phyloP scores from a whole-genome alignment of 805 yeast species.

The Ogataea glucozyma region DNA sequence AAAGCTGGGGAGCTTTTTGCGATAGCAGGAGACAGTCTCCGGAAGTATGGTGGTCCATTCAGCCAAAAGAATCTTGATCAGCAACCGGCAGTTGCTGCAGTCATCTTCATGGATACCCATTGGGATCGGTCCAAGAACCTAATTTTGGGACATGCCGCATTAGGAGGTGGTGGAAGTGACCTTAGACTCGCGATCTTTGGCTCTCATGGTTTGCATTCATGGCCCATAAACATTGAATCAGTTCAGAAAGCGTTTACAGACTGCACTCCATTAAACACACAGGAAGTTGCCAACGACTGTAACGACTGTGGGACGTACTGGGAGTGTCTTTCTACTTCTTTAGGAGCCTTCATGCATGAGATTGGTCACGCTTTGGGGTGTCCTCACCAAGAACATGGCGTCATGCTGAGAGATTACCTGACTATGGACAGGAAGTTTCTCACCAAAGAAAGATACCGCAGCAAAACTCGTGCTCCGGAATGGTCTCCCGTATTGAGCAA shows the following conservation, averaged over 20 bases:
- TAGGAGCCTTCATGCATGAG: slow-evolving; percentile 96
- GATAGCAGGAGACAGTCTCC: slow-evolving; percentile 76
- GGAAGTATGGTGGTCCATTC: slow-evolving; percentile 56
- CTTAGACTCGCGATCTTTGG: slow-evolving; percentile 89
- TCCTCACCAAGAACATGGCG: slow-evolving; percentile 88
- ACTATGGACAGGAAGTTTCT: slow-evolving; percentile 79
- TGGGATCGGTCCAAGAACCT: slow-evolving; percentile 65
- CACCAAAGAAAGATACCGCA: slow-evolving; percentile 62
- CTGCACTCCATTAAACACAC: slow-evolving; percentile 57
- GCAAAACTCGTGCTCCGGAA: slow-evolving; percentile 52
- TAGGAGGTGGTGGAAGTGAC: slow-evolving; percentile 81
- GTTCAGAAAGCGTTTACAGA: slow-evolving; percentile 71
- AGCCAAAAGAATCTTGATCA: slow-evolving; percentile 32
- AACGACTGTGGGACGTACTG: slow-evolving; percentile 83
- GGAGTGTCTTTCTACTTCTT: slow-evolving; percentile 83
- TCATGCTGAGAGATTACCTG: slow-evolving; percentile 86
- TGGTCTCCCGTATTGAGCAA: slow-evolving; percentile 51
- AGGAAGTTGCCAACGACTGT: slow-evolving; percentile 88
- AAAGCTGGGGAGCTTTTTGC: slow-evolving; percentile 76
- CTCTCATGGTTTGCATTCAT: slow-evolving; percentile 85
- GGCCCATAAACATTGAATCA: slow-evolving; percentile 85
- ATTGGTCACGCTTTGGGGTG: slow-evolving; percentile 89
- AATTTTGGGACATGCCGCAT: slow-evolving; percentile 86
- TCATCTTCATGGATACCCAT: slow-evolving; percentile 78
- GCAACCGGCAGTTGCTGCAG: slow-evolving; percentile 77